Evolutionary conservation across 2,329 filamentous ascomycete genomes (phyloP).

Genomic region (Sarocladium oryzae): DNA sequence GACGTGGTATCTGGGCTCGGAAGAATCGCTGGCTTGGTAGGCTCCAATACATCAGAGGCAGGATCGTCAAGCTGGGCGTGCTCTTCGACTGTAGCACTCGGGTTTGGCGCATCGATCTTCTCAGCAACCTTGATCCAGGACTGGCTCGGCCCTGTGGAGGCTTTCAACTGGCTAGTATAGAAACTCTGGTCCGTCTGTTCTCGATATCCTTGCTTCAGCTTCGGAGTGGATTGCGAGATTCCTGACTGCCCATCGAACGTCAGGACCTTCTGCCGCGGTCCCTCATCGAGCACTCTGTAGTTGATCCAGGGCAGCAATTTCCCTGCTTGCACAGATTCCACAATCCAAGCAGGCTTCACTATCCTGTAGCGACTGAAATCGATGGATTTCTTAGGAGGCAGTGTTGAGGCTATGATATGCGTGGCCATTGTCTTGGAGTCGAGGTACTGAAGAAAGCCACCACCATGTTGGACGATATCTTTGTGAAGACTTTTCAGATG

Average conservation of each 20-base stretch:
- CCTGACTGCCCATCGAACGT: conserved; percentile 55
- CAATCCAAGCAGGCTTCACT: conserved; percentile 90
- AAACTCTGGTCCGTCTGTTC: conserved; percentile 79
- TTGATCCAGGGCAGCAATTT: conserved; percentile 78
- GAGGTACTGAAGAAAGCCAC: conserved; percentile 88
- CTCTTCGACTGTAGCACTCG: not conserved
- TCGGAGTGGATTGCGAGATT: conserved; percentile 57
- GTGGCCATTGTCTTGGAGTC: conserved; percentile 93
- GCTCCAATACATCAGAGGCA: not conserved
- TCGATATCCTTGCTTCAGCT: conserved; percentile 57
- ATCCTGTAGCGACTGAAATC: conserved; percentile 86
- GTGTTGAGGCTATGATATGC: conserved; percentile 84
- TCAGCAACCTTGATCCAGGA: conserved; percentile 22
- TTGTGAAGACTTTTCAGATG: conserved; percentile 69
- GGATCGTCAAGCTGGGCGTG: not conserved
- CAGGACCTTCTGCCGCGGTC: conserved; percentile 72
- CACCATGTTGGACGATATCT: conserved; percentile 88
- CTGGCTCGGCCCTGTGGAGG: conserved; percentile 23
- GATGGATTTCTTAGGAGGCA: conserved; percentile 87
- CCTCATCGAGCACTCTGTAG: conserved; percentile 81
- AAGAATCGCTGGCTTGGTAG: not conserved
- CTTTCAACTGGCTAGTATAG: conserved; percentile 67
- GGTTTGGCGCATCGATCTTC: conserved; percentile 11
- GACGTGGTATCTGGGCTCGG: not conserved
- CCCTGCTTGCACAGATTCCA: conserved; percentile 79